Evolutionary conservation across 2,329 filamentous ascomycete genomes (phyloP).

Genomic region (Neopestalotiopsis sp.): DNA sequence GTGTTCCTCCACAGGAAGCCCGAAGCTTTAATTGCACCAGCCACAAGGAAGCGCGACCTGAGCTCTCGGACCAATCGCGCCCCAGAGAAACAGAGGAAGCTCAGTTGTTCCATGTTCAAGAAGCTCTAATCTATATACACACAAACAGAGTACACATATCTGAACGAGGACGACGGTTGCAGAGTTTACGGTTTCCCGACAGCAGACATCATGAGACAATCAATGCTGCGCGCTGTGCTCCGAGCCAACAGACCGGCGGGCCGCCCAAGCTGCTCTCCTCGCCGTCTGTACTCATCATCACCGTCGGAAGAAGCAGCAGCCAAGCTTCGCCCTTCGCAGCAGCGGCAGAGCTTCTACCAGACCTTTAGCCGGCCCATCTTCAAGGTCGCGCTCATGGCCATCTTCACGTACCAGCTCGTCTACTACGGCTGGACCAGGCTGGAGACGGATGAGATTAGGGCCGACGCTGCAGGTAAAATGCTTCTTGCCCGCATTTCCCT

Average conservation of each 20-base stretch:
- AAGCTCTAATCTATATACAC: background rate
- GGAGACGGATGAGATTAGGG: conserved; percentile 71
- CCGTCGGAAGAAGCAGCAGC: background rate
- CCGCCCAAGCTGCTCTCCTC: background rate
- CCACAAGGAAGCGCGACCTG: background rate
- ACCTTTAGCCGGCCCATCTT: conserved; percentile 74
- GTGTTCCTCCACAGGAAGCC: background rate
- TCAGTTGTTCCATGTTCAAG: background rate
- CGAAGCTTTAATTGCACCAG: conserved; percentile 1
- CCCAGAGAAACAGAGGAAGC: background rate
- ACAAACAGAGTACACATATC: too few species aligned
- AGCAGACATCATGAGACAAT: background rate
- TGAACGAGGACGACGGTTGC: too few species aligned
- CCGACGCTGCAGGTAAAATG: conserved; percentile 59
- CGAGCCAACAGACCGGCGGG: background rate
- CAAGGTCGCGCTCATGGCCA: conserved; percentile 75
- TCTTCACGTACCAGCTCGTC: conserved; percentile 78
- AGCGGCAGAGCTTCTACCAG: conserved; percentile 72
- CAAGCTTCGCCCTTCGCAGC: background rate
- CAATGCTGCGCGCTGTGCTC: background rate
- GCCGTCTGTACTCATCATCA: background rate
- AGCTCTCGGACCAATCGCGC: background rate
- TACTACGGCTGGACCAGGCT: conserved; percentile 79
- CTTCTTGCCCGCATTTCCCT: background rate
- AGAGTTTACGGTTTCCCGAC: too few species aligned